Evolutionary conservation across 306 rosid genomes (phyloP), one percentile per base, ranked within the genome.

Genomic region (Lathyrus tuberosus): DNA sequence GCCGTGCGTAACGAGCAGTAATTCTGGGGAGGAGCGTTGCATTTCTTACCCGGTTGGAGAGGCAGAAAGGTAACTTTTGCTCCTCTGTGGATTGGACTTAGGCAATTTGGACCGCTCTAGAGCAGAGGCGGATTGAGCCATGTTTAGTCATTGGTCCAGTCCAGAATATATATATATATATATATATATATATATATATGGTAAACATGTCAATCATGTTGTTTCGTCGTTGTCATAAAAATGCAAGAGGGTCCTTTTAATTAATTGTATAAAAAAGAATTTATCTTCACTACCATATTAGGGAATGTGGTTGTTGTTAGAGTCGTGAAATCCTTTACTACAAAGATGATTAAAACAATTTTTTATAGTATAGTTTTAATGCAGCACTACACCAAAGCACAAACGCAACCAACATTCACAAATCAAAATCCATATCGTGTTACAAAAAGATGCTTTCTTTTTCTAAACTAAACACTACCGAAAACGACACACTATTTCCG

Each of bases 361-460:
- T 31, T 8, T 8, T 59, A 4, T 28, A 26, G 4, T 14, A 30
- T 47, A 53, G 40, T 11, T 35, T 6, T 4, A 40, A 51, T 30
- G 35, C 46, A 58, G 10, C 14, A 38, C 17, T 4, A 15, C 69
- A 18, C 10, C 20, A 20, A 61, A 69, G 8, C 49, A 51, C 30
- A 17, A 12, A 42, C 20, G 16, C 22, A 20, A n/a, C n/a, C 4
- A 18, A 18, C 49, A 10, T 37, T 6, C 56, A 40, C 84, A 35
- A 71, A 80, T 76, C 9, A 26, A 20, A 46, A 41, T 4, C 13
- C 69, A 43, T 8, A 4, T 67, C 81, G 81, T 72, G 81, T 61
- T 16, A 2, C 40, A 10, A 4, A 65, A 16, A 60, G 70, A 76
- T 43, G 41, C 79, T 44, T 10, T 4, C 1, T 10, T 0, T 1